Conservation (phyloP, 2,329 filamentous ascomycete species). For the Diaporthe humulicola region DNA sequence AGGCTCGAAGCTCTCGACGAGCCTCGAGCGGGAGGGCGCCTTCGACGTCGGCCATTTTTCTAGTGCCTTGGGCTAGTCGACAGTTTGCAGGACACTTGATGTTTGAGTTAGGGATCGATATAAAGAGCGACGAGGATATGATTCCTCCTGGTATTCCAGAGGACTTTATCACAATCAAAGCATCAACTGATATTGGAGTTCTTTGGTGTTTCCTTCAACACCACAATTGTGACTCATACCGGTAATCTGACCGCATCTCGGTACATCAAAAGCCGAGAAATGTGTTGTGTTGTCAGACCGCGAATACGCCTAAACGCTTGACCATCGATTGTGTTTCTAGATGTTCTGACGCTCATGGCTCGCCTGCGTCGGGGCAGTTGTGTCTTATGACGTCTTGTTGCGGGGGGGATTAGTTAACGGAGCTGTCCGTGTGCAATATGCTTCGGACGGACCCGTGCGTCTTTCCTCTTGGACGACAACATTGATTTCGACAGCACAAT, state of each 20-base stretch:
- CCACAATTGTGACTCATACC: slow-evolving; percentile 6
- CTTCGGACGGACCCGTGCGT: neutral
- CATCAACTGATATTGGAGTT: neutral
- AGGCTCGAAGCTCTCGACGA: neutral
- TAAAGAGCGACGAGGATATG: neutral
- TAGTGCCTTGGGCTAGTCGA: neutral
- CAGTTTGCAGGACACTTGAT: neutral
- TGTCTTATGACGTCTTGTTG: neutral
- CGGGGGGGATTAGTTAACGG: neutral
- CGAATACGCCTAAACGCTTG: neutral
- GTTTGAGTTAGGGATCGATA: neutral
- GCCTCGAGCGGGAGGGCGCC: slow-evolving; percentile 7
- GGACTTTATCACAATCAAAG: neutral
- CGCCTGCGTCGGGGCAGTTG: too few relatives aligned
- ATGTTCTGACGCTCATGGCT: neutral
- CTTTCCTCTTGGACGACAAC: neutral
- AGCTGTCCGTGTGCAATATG: neutral
- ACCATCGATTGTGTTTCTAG: neutral
- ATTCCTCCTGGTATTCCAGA: too few relatives aligned
- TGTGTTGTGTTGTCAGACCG: neutral
- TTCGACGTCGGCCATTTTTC: slow-evolving; percentile 16
- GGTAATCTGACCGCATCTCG: neutral
- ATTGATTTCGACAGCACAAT: neutral
- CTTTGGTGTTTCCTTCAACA: neutral
- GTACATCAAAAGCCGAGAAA: neutral